A percentile compares a stretch with the other conserved stretches of the same genome.
Evolutionary conservation across 768 basidiomycete genomes (phyloP).

Genomic region (Pleurotus salmoneostramineus): DNA sequence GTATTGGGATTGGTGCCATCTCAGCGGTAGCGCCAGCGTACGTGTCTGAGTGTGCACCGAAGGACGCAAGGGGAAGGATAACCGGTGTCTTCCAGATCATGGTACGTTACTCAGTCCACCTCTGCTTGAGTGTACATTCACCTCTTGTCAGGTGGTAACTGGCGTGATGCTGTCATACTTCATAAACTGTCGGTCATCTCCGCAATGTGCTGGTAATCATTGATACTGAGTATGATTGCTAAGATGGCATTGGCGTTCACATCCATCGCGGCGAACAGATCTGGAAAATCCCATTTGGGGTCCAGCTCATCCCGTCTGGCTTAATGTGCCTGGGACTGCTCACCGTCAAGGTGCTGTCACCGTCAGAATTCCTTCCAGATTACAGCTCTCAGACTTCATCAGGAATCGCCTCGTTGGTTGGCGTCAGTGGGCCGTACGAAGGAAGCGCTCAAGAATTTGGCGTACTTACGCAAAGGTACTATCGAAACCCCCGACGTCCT

Average conservation of each 20-base stretch:
- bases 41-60: slow-evolving; percentile 85
- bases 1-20: slow-evolving; percentile 80
- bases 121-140: not conserved
- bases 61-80: slow-evolving; percentile 81
- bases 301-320: slow-evolving; percentile 57
- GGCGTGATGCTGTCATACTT: slow-evolving; percentile 66
- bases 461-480: slow-evolving; percentile 26
- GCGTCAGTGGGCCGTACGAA: slow-evolving; percentile 28
- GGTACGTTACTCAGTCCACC: slow-evolving; percentile 20
- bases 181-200: slow-evolving; percentile 40
- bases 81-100: slow-evolving; percentile 79
- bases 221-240: slow-evolving; percentile 13
- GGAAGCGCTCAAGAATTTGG: slow-evolving; percentile 26
- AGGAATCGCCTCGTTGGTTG: slow-evolving; percentile 34
- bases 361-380: not conserved
- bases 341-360: slow-evolving; percentile 5
- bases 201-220: not conserved
- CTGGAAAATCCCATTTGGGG: slow-evolving; percentile 53
- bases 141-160: slow-evolving; percentile 26
- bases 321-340: slow-evolving; percentile 33
- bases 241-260: slow-evolving; percentile 44
- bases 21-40: slow-evolving; percentile 82
- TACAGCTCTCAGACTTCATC: slow-evolving; percentile 7
- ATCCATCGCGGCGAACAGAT: slow-evolving; percentile 30
- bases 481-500: slow-evolving; percentile 23